A percentile compares a stretch with the other conserved stretches of the same genome.
Conservation (phyloP, 179 eudicot species). For the Patellifolia procumbens region DNA sequence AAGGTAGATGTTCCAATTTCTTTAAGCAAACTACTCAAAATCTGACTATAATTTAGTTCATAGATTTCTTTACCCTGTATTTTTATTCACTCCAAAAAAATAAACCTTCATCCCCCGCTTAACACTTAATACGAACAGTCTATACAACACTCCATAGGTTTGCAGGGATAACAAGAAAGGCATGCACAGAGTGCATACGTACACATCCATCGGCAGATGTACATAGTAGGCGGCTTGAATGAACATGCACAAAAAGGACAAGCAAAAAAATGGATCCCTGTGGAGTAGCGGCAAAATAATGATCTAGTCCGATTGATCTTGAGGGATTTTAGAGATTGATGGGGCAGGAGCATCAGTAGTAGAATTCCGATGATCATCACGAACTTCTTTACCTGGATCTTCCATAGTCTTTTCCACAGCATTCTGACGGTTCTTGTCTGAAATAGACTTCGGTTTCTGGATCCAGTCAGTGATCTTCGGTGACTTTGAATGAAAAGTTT, state of each 20-base stretch:
- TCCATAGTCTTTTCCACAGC: conserved; percentile 25
- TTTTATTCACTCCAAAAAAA: too few species aligned
- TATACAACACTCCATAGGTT: too few species aligned
- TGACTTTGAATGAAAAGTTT: conserved; percentile 45
- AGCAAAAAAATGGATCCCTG: background rate
- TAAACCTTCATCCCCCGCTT: too few species aligned
- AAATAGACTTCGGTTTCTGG: conserved; percentile 39
- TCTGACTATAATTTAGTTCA: too few species aligned
- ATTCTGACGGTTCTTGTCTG: conserved; percentile 25
- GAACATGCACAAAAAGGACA: background rate
- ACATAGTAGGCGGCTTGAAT: too few species aligned
- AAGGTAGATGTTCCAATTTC: too few species aligned
- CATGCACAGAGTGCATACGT: too few species aligned
- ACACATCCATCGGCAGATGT: too few species aligned
- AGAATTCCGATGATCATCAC: conserved; percentile 25
- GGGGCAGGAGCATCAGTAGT: conserved; percentile 6
- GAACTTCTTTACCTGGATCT: conserved; percentile 32
- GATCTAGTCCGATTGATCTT: conserved; percentile 26
- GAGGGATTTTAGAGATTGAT: conserved; percentile 22
- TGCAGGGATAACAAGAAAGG: too few species aligned
- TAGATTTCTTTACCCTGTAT: too few species aligned
- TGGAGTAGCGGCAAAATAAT: background rate
- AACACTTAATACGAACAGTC: too few species aligned
- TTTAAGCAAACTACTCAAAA: too few species aligned
- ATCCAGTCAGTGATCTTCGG: conserved; percentile 44